These are phyloP conservation scores for Piromyces finnis DNA, from an alignment of 192 early-diverging fungal genomes.

Conservation along the genomic window DNA sequence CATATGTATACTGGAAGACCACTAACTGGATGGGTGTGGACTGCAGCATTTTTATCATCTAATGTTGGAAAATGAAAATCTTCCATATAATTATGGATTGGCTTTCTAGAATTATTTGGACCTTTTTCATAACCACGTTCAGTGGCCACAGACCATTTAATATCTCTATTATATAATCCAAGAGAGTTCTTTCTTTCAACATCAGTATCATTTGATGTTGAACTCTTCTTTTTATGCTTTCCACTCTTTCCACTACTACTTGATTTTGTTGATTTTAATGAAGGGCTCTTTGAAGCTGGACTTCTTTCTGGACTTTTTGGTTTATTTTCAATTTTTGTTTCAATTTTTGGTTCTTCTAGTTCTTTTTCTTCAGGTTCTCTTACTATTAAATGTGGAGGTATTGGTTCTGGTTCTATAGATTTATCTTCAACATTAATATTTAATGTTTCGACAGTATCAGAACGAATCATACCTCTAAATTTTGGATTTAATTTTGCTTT, in stretches of 20 bases:
- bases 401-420: background rate
- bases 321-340: too few relatives aligned
- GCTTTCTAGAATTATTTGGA: conserved; percentile 1
- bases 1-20: conserved; percentile 9
- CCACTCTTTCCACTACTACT: too few relatives aligned
- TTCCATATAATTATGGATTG: conserved; percentile 27
- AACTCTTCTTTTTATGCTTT: background rate
- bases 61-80: conserved; percentile 26
- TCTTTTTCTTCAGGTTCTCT: too few relatives aligned
- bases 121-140: conserved; percentile 15
- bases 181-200: background rate
- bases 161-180: background rate
- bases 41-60: conserved; percentile 1
- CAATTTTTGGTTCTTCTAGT: too few relatives aligned
- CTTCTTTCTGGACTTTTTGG: too few relatives aligned
- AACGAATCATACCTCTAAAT: background rate
- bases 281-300: too few relatives aligned
- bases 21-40: background rate
- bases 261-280: too few relatives aligned
- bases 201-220: background rate
- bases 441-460: background rate
- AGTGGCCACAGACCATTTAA: conserved; percentile 11
- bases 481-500: background rate
- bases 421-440: background rate
- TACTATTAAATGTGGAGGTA: too few relatives aligned